phyloP scores from a whole-genome alignment of 805 yeast species.

The Debaryomyces tyrocola region DNA sequence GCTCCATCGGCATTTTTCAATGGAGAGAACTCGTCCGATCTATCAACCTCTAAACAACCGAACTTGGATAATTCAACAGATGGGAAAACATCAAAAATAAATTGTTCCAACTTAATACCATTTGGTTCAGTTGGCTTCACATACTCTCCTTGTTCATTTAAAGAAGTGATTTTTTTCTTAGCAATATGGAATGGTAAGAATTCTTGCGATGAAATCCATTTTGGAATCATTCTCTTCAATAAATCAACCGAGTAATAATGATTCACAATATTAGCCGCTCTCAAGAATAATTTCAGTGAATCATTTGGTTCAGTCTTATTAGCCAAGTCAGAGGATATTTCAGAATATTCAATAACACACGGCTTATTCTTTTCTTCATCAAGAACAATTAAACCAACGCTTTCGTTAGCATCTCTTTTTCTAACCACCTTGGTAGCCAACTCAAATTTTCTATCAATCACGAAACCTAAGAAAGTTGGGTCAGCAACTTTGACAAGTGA shows the following conservation, averaged over 20 bases:
- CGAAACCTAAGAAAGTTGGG: slow-evolving; percentile 85
- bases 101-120: slow-evolving; percentile 94
- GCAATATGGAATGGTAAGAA: slow-evolving; percentile 94
- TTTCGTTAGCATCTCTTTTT: slow-evolving; percentile 82
- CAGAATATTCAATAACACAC: slow-evolving; percentile 93
- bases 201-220: slow-evolving; percentile 67
- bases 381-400: slow-evolving; percentile 88
- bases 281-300: slow-evolving; percentile 53
- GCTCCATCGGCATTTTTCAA: slow-evolving; percentile 87
- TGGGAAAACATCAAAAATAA: slow-evolving; percentile 94
- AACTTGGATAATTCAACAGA: slow-evolving; percentile 67
- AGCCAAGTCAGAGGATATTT: slow-evolving; percentile 74
- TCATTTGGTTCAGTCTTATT: slow-evolving; percentile 61
- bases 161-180: slow-evolving; percentile 74
- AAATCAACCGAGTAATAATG: slow-evolving; percentile 90
- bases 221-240: slow-evolving; percentile 55
- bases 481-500: slow-evolving; percentile 90
- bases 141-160: slow-evolving; percentile 44
- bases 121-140: slow-evolving; percentile 73
- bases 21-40: slow-evolving; percentile 87
- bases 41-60: slow-evolving; percentile 89
- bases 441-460: slow-evolving; percentile 63
- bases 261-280: slow-evolving; percentile 97
- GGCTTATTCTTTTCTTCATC: slow-evolving; percentile 61
- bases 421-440: slow-evolving; percentile 94